Percentiles rank a stretch among this genome's conserved stretches.
These are phyloP conservation scores for Trifolium fragiferum DNA, from an alignment of 306 rosid species.

Conservation along the genomic window DNA sequence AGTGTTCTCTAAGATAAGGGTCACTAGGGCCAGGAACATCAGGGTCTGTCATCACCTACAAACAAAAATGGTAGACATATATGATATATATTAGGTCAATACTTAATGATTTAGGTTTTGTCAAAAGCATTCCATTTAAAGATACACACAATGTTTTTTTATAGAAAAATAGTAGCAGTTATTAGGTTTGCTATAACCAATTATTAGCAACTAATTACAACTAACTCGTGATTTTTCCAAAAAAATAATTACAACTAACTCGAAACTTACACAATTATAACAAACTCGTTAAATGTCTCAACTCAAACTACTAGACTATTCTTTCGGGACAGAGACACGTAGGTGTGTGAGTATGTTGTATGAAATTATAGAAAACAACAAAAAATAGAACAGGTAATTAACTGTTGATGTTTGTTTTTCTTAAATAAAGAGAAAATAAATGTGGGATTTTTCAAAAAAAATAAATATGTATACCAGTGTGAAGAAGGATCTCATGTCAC, in stretches of 20 bases:
- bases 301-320: background rate
- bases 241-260: too few relatives aligned
- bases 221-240: too few relatives aligned
- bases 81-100: background rate
- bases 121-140: background rate
- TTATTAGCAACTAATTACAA: too few relatives aligned
- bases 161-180: background rate
- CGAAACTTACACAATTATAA: too few relatives aligned
- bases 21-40: slow-evolving; percentile 99
- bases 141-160: background rate
- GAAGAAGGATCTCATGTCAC: slow-evolving; percentile 83
- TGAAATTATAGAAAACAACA: slow-evolving; percentile 13
- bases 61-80: slow-evolving; percentile 10
- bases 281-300: background rate
- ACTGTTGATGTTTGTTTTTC: background rate
- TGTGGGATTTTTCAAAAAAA: too few relatives aligned
- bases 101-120: background rate
- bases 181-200: too few relatives aligned
- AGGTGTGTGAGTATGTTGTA: background rate
- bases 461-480: slow-evolving; percentile 77
- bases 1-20: slow-evolving; percentile 89
- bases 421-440: background rate
- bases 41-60: slow-evolving; percentile 91
- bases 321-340: background rate
- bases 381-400: background rate